These are phyloP conservation scores for Dactylonectria macrodidyma DNA, from an alignment of 2,329 filamentous ascomycete genomes.

Conservation along the genomic window DNA sequence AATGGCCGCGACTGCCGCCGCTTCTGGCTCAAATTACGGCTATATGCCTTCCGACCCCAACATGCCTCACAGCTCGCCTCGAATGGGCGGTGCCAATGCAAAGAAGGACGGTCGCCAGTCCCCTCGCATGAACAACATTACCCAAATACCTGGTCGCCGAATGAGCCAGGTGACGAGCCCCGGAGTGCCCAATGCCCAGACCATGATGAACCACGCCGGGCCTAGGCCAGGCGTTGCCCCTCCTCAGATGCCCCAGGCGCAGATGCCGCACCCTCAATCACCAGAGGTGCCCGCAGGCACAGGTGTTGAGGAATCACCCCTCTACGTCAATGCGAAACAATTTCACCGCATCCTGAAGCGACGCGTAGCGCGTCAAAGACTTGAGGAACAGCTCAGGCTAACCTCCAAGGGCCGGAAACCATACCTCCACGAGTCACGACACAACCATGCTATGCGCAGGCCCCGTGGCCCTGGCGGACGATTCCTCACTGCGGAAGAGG, in stretches of 20 bases:
- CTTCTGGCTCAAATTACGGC: conserved; percentile 84
- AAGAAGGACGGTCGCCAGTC: conserved; percentile 82
- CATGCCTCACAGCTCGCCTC: conserved; percentile 80
- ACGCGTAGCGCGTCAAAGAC: conserved; percentile 89
- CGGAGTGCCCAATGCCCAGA: conserved; percentile 79
- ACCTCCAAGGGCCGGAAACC: conserved; percentile 97
- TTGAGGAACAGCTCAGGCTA: conserved; percentile 92
- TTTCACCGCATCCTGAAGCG: conserved; percentile 98
- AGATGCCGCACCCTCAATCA: conserved; percentile 80
- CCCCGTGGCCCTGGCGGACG: conserved; percentile 94
- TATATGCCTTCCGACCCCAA: conserved; percentile 80
- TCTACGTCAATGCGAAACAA: conserved; percentile 99
- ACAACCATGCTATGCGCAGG: conserved; percentile 98
- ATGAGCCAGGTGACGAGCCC: conserved; percentile 86
- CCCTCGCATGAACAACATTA: conserved; percentile 78
- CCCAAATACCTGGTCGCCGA: conserved; percentile 74
- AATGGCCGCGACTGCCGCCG: conserved; percentile 92
- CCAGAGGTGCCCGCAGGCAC: conserved; percentile 82
- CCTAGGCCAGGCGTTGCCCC: conserved; percentile 66
- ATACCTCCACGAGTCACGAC: conserved; percentile 96
- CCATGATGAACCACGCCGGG: conserved; percentile 80
- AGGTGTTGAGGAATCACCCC: conserved; percentile 87
- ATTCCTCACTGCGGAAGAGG: conserved; percentile 96
- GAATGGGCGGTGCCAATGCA: conserved; percentile 81
- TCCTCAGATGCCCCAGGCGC: conserved; percentile 73